phyloP scores from a whole-genome alignment of 2,329 filamentous ascomycete genomes.

The Aspergillus flavus region DNA sequence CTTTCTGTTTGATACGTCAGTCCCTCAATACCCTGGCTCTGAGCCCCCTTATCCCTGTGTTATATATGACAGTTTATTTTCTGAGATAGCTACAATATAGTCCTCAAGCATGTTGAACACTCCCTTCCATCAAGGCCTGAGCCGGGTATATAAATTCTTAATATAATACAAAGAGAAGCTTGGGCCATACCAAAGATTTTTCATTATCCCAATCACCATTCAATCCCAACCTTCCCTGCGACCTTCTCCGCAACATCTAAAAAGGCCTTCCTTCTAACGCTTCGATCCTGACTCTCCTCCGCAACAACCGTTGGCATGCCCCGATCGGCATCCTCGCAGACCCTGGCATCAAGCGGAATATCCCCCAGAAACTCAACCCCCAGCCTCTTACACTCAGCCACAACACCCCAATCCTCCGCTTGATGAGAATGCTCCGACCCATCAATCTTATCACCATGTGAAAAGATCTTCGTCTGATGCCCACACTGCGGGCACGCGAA shows the following conservation, averaged over 20 bases:
- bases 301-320: constrained; percentile 90
- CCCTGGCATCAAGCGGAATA: constrained; percentile 81
- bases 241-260: constrained; percentile 65
- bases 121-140: neutral
- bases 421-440: constrained; percentile 18
- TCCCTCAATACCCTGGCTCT: neutral
- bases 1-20: neutral
- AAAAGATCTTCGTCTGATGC: constrained; percentile 75
- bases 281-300: constrained; percentile 65
- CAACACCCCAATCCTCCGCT: constrained; percentile 61
- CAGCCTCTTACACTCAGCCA: constrained; percentile 69
- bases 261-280: constrained; percentile 72
- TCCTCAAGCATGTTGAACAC: neutral
- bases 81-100: neutral
- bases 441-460: constrained; percentile 38
- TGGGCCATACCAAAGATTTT: neutral
- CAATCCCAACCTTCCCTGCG: constrained; percentile 46
- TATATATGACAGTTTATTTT: neutral
- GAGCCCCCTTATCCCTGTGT: neutral
- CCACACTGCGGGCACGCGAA: constrained; percentile 80
- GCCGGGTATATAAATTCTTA: constrained; percentile 15
- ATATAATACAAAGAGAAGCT: constrained; percentile 4
- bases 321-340: constrained; percentile 83
- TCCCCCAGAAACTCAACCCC: constrained; percentile 82
- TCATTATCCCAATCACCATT: constrained; percentile 32